These are phyloP conservation scores for Colletotrichum sidae DNA, from an alignment of 2,329 filamentous ascomycete genomes.

Conservation along the genomic window DNA sequence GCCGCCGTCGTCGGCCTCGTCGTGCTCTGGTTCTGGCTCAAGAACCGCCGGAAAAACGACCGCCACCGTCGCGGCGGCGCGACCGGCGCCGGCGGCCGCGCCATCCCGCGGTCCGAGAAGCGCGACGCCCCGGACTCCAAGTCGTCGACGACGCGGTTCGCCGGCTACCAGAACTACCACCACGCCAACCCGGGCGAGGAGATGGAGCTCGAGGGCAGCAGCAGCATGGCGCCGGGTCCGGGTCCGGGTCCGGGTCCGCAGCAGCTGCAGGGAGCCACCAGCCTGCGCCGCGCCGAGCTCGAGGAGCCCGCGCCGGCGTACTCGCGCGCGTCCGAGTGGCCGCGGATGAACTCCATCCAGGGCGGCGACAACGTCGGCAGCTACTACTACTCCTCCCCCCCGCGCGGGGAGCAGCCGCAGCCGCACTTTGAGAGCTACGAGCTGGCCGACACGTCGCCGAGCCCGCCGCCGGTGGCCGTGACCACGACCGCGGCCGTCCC, in stretches of 20 bases:
- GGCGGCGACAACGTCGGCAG: slow-evolving; percentile 15
- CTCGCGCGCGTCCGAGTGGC: slow-evolving; percentile 26
- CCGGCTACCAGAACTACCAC: slow-evolving; percentile 9
- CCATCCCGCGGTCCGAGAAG: slow-evolving; percentile 33
- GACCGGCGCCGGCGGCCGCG: background rate
- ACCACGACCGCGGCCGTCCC: background rate
- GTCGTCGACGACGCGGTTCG: slow-evolving; percentile 28
- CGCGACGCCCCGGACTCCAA: slow-evolving; percentile 32
- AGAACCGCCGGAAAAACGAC: slow-evolving; percentile 11
- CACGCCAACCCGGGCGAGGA: slow-evolving; percentile 15
- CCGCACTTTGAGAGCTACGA: slow-evolving; percentile 24
- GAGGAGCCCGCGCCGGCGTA: slow-evolving; percentile 25
- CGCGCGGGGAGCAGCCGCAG: slow-evolving; percentile 1
- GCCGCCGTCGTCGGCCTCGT: slow-evolving; percentile 15
- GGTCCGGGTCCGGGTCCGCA: too few relatives aligned
- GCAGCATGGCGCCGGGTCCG: too few relatives aligned
- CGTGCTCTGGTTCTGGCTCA: slow-evolving; percentile 27
- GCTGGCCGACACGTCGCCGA: slow-evolving; percentile 29
- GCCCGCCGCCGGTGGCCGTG: background rate
- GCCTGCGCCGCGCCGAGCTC: slow-evolving; percentile 20
- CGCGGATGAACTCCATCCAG: slow-evolving; percentile 30
- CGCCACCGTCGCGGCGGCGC: background rate
- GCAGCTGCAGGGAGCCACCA: background rate
- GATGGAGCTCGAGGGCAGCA: slow-evolving; percentile 30
- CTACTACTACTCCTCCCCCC: slow-evolving; percentile 21